Base-by-base conservation (phyloP, 176 grass and related monocot genomes). In the Triticum dicoccoides region DNA sequence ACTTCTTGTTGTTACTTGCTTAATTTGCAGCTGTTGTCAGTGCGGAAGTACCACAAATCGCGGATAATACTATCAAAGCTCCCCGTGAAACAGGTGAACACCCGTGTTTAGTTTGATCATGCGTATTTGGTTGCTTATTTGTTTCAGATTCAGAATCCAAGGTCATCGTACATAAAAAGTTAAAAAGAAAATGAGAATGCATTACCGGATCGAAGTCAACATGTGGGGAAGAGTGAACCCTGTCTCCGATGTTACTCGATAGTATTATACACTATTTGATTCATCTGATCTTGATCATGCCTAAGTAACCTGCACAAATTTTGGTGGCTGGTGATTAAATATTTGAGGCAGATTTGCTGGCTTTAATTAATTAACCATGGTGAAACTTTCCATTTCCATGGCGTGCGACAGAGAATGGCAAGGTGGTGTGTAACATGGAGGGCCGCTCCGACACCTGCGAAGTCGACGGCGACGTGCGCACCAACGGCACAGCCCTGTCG, bases 171-270 rank as follows among this genome's bases (percentile, higher is more conserved):
- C 3, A 58, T 0, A 42, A 44, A 11, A 0, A 1, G 54, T 20
- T 59, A 3, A n/a, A 49, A 30, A 2, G n/a, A 25, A 39, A 58
- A 58, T 7, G 21, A 17, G 59, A 20, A 62, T 2, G 21, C 0
- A 11, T 9, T 71, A 41, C 15, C 34, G 11, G 11, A 61, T 79
- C 85, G 5, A 81, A 74, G 78, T 45, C 75, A 79, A 70, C 64
- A 41, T 73, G 77, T 73, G 24, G 77, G 76, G 12, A 80, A 33
- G 54, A 69, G 83, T 39, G 74, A 51, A 6, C 77, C 54, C 37
- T 80, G 52, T 37, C 52, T 73, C 5, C 23, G 17, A 79, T 86
- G 49, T 9, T 59, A 18, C 17, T 58, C 0, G 18, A 21, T 21
- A 21, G 18, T 21, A 8, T 21, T 58, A 56, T 56, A 54, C 5